Evolutionary conservation across 1,139 yeast species (phyloP).

Genomic region (Taphrina flavorubra): DNA sequence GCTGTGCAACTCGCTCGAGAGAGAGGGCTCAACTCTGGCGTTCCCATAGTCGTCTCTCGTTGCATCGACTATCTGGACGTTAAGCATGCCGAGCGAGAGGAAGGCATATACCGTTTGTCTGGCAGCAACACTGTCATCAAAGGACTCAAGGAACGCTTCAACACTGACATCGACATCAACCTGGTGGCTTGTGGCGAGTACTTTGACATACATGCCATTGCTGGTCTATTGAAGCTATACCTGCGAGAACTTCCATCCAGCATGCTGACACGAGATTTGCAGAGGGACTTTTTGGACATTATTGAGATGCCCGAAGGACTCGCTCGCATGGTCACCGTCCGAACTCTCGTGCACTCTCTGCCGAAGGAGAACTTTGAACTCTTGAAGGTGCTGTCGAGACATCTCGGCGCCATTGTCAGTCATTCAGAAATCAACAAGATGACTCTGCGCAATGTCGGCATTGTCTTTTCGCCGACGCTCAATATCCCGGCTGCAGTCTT

Average conservation of each 20-base stretch:
- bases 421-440: conserved; percentile 75
- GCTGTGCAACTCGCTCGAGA: conserved; percentile 61
- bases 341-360: conserved; percentile 51
- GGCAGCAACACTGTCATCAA: conserved; percentile 85
- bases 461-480: conserved; percentile 84
- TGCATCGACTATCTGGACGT: conserved; percentile 72
- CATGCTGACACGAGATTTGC: conserved; percentile 62
- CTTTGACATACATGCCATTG: conserved; percentile 64
- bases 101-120: conserved; percentile 87
- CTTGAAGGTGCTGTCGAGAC: conserved; percentile 68
- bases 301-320: conserved; percentile 50
- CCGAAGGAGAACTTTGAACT: conserved; percentile 65
- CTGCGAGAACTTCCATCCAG: conserved; percentile 72
- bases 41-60: conserved; percentile 80
- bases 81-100: conserved; percentile 78
- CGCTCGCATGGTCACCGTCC: conserved; percentile 51
- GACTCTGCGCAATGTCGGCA: conserved; percentile 77
- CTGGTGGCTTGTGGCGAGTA: conserved; percentile 54
- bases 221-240: conserved; percentile 77
- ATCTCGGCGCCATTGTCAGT: conserved; percentile 68
- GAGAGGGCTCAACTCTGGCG: conserved; percentile 50
- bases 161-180: conserved; percentile 68
- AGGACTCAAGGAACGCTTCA: conserved; percentile 70
- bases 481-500: conserved; percentile 72
- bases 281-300: conserved; percentile 52